Evolutionary conservation across 768 basidiomycete species (phyloP), one percentile per base, ranked within the genome.

Genomic region (Pseudohyphozyma bogoriensis): DNA sequence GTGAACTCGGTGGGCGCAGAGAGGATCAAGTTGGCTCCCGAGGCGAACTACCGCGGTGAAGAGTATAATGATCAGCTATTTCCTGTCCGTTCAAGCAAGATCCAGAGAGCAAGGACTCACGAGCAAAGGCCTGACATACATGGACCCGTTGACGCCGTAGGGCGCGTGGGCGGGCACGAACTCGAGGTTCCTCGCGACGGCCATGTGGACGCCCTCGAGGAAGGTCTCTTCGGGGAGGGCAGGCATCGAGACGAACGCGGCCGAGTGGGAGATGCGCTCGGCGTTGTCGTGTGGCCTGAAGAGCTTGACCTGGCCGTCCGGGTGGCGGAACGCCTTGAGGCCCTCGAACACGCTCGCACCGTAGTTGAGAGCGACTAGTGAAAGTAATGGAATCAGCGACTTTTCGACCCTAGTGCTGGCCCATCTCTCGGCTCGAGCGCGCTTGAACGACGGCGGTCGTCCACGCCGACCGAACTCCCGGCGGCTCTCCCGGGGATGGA

Each of bases 211-310:
- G 11, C 56, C 69, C 45, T 69, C 67, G 50, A 69, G 62, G 59
- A 71, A 71, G 13, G 58, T 40, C 28, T 24, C 53, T 49, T 69
- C 63, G 6, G 67, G 64, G 7, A 70, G 39, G 22, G 60, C 63
- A 20, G 70, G 69, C 59, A 71, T 68, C n/a, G 56, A 65, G 32
- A 69, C 51, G 28, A 61, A 51, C n/a, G 20, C 46, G 33, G 56
- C 70, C 1, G 62, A 60, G 55, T 68, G 64, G 50, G 32, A 37
- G 20, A 59, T 28, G 29, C 39, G 37, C 13, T 28, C 36, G 6
- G 51, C 58, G 55, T 71, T 71, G 54, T 69, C 69, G 28, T 66
- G 28, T 13, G 70, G 70, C 22, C 70, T 52, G 69, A 71, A 71
- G 47, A 70, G 33, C 37, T 62, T 54, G 37, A 68, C 63, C 9